Evolutionary conservation across 305 asterid species (phyloP).

Genomic region (Coffea humblotiana): DNA sequence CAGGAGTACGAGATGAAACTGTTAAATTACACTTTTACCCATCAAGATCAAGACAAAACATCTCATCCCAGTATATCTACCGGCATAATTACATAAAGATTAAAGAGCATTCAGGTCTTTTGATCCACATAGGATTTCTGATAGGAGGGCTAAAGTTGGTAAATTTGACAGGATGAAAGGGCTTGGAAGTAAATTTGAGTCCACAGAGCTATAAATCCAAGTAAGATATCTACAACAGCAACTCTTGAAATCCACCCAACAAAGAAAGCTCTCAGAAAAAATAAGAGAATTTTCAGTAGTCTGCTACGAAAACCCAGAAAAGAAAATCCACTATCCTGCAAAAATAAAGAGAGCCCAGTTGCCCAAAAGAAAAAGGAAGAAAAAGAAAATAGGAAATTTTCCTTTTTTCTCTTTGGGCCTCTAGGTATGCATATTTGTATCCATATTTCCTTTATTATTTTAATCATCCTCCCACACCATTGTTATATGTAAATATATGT

Average conservation of each 20-base stretch:
- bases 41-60: not conserved
- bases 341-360: not conserved
- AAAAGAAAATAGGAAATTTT: not conserved
- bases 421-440: conserved; percentile 4
- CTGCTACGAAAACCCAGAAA: not conserved
- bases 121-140: not conserved
- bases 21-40: conserved; percentile 9
- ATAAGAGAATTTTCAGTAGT: conserved; percentile 20
- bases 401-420: conserved; percentile 11
- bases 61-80: too few relatives aligned
- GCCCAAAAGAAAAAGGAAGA: conserved; percentile 6
- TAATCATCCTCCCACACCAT: not conserved
- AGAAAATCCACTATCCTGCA: not conserved
- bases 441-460: not conserved
- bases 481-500: not conserved
- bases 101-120: conserved; percentile 10
- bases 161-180: conserved; percentile 14
- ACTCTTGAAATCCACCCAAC: conserved; percentile 14
- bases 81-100: not conserved
- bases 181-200: not conserved
- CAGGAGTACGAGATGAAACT: not conserved
- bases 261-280: conserved; percentile 12
- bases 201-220: conserved; percentile 11
- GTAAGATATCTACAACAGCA: conserved; percentile 25
- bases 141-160: not conserved